A percentile compares a stretch with the other conserved stretches of the same genome.
Evolutionary conservation across 2,329 filamentous ascomycete genomes (phyloP).

Genomic region (Penicillium corylophilum): DNA sequence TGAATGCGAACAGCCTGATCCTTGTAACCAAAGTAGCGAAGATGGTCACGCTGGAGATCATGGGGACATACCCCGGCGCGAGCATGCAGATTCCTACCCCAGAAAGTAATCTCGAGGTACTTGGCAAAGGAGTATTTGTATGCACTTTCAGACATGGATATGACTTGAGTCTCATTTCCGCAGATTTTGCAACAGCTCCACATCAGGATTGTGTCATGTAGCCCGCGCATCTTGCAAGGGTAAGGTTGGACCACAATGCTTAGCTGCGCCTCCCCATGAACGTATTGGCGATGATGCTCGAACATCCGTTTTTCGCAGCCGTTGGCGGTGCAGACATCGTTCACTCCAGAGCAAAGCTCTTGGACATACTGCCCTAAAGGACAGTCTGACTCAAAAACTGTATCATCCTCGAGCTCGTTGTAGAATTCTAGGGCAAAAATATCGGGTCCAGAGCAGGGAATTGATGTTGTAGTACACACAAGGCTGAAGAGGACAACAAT

Average conservation of each 20-base stretch:
- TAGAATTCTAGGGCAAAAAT: slow-evolving; percentile 92
- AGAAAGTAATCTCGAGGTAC: slow-evolving; percentile 96
- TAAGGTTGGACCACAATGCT: slow-evolving; percentile 84
- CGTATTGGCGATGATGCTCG: slow-evolving; percentile 93
- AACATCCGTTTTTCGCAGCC: slow-evolving; percentile 86
- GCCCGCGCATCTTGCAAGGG: slow-evolving; percentile 62
- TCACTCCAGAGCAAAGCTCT: slow-evolving; percentile 74
- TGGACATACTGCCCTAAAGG: slow-evolving; percentile 95
- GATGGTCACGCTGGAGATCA: slow-evolving; percentile 87
- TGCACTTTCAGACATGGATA: slow-evolving; percentile 87
- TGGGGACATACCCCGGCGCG: slow-evolving; percentile 78
- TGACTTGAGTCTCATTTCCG: slow-evolving; percentile 82
- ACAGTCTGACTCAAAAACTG: slow-evolving; percentile 76
- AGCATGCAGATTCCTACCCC: slow-evolving; percentile 79
- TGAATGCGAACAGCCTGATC: slow-evolving; percentile 85
- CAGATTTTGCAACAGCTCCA: slow-evolving; percentile 97
- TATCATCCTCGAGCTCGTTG: slow-evolving; percentile 70
- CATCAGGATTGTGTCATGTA: slow-evolving; percentile 82
- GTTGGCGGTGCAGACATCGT: slow-evolving; percentile 75
- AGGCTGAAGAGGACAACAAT: slow-evolving; percentile 93
- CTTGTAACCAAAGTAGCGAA: slow-evolving; percentile 86
- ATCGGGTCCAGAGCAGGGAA: slow-evolving; percentile 87
- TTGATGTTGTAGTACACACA: slow-evolving; percentile 89
- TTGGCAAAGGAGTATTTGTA: slow-evolving; percentile 99
- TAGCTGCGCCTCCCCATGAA: slow-evolving; percentile 91